These are phyloP conservation scores for Alloteropsis angusta DNA, from an alignment of 202 grass and related monocot genomes.

Conservation along the genomic window DNA sequence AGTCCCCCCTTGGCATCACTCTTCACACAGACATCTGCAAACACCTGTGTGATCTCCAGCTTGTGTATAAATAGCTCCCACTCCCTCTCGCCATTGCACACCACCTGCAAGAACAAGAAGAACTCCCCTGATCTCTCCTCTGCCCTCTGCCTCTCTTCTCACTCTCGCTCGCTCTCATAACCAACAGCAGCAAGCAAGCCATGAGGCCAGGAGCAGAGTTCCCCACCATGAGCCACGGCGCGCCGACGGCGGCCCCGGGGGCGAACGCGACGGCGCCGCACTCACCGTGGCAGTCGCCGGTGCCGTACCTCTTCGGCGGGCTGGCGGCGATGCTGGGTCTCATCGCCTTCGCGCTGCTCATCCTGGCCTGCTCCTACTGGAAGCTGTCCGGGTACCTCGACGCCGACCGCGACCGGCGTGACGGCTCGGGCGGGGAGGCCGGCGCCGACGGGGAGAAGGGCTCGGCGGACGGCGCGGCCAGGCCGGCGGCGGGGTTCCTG, in stretches of 20 bases:
- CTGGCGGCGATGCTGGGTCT: slow-evolving; percentile 84
- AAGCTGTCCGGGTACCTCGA: slow-evolving; percentile 65
- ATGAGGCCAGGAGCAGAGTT: slow-evolving; percentile 61
- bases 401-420: slow-evolving; percentile 6
- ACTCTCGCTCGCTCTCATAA: neutral
- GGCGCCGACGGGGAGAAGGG: slow-evolving; percentile 34
- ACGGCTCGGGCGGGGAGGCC: neutral
- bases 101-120: slow-evolving; percentile 1
- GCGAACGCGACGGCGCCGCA: slow-evolving; percentile 34
- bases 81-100: slow-evolving; percentile 29
- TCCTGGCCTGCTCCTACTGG: slow-evolving; percentile 93
- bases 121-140: neutral
- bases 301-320: slow-evolving; percentile 89
- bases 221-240: slow-evolving; percentile 28
- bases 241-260: slow-evolving; percentile 11
- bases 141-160: neutral
- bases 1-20: slow-evolving; percentile 17
- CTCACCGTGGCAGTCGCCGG: slow-evolving; percentile 78
- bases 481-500: slow-evolving; percentile 23
- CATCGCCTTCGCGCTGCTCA: slow-evolving; percentile 82
- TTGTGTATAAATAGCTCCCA: slow-evolving; percentile 46
- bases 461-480: slow-evolving; percentile 11
- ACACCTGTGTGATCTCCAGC: neutral
- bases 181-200: neutral
- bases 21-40: neutral